These are phyloP conservation scores for Marsdenia floribunda DNA, from an alignment of 257 asterid genomes.

Conservation along the genomic window DNA sequence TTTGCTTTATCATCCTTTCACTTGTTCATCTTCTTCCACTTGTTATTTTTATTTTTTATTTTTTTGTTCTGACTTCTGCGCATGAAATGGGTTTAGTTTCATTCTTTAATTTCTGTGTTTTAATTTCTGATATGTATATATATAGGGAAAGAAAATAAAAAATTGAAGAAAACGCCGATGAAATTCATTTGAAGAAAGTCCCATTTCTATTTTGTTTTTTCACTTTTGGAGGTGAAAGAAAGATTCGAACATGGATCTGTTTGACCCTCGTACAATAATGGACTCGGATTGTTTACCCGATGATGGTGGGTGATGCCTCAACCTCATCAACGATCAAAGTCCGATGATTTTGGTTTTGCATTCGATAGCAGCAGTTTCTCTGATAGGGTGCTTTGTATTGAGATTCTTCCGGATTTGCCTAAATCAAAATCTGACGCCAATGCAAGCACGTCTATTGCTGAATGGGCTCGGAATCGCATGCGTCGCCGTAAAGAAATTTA, in stretches of 20 bases:
- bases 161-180: too few relatives aligned
- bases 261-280: conserved; percentile 24
- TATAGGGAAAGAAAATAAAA: too few relatives aligned
- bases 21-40: too few relatives aligned
- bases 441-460: conserved; percentile 29
- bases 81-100: too few relatives aligned
- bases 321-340: conserved; percentile 26
- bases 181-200: too few relatives aligned
- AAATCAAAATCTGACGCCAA: conserved; percentile 43
- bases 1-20: too few relatives aligned
- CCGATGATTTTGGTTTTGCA: conserved; percentile 58
- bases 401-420: conserved; percentile 46
- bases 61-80: too few relatives aligned
- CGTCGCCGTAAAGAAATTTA: conserved; percentile 60
- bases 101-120: too few relatives aligned
- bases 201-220: too few relatives aligned
- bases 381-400: conserved; percentile 62
- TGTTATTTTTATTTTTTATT: too few relatives aligned
- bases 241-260: conserved; percentile 17
- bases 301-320: conserved; percentile 18
- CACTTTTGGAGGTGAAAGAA: not conserved
- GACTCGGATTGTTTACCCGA: conserved; percentile 27
- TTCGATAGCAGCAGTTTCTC: conserved; percentile 73
- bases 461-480: conserved; percentile 68
- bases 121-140: too few relatives aligned